Base-by-base conservation (phyloP, 495 filamentous ascomycete species). In the Hypoxylon rickii region DNA sequence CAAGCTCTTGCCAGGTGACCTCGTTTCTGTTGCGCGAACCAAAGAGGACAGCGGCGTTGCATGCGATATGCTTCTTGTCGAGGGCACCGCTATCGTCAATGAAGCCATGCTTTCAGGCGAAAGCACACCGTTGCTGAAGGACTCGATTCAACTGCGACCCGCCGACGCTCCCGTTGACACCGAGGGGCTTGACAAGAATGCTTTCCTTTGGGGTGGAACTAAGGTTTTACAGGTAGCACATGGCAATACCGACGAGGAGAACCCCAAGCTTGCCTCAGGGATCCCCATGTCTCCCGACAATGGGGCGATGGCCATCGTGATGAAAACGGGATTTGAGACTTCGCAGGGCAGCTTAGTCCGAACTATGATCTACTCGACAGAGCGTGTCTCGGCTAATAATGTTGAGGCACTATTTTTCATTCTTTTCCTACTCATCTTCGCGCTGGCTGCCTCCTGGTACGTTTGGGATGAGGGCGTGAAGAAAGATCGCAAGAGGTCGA, bases 311-410 rank as follows among this genome's bases (percentile, higher is more conserved):
- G 94, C 93, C 53, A 82, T 97, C 54, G 89, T 97, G 39, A 89
- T 92, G 55, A 97, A 96, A 81, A 99, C 95, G 37, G 94, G 94
- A 3, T 99, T 99, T 60, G 94, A 99, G 75, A 99, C 94, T 6
- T 97, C 92, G 51, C 94, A 99, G 72, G 94, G 94, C 58, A 96
- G 89, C 68, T 80, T 99, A 51, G 94, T 99, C 36, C 90, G 94
- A 24, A 99, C 94, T 40, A 99, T 99, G 94, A 97, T 99, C 60
- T 99, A 96, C 75, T 97, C 95, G 2, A 99, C 94, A 4, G 94
- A 99, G 70, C 90, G 93, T 65, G 94, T 99, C 24, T 97, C 93
- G 33, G 94, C 94, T 52, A 96, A 96, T 75, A 97, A 99, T 65
- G 86, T 81, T 42, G 94, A 99, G 71, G 94, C 94, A 2, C 74